Base-by-base conservation (phyloP, 768 basidiomycete species). In the Chiua virens region DNA sequence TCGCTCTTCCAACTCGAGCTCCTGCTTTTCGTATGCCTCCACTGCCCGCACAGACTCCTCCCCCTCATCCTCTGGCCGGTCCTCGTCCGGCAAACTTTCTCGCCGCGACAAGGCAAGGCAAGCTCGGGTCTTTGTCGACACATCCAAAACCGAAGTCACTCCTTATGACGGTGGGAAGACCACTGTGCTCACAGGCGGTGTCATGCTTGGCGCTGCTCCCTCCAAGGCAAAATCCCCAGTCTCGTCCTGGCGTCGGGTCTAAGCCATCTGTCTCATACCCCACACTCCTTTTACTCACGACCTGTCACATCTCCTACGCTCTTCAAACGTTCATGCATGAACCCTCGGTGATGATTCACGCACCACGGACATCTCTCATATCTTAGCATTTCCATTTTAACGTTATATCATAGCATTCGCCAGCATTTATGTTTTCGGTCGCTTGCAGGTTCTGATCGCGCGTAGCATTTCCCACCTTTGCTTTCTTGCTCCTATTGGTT, bases 141-240 rank as follows among this genome's bases (percentile, higher is more conserved):
- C 76, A 20, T 71, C 83, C 62, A 91, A 85, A 76, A 89, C 71
- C 47, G 86, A 87, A 40, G 86, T 91, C 55, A 91, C 89, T 42
- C 86, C 87, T 61, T 92, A 92, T 60, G 89, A 92, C 58, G 89
- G 88, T 49, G 89, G 89, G 56, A 90, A 89, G 79, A 92, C 89
- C 47, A 90, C 89, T 25, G 89, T 91, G 44, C 81, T 92, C 59
- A 90, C 89, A 3, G 89, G 89, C 50, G 89, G 89, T 56, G 89
- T 91, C 58, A 92, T 92, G 89, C 86, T 92, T 54, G 89, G 88
- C 44, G 72, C 77, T 35, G 75, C 72, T 56, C 63, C 69, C 50
- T 52, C 65, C 46, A 64, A 71, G 56, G 52, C 60, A 60, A 63
- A 63, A 64, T 62, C 70, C 50, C 47, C 57, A 41, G 48, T 58